Evolutionary conservation across 2,329 filamentous ascomycete genomes (phyloP), one percentile per base, ranked within the genome.

Genomic region (Madurella mycetomatis): DNA sequence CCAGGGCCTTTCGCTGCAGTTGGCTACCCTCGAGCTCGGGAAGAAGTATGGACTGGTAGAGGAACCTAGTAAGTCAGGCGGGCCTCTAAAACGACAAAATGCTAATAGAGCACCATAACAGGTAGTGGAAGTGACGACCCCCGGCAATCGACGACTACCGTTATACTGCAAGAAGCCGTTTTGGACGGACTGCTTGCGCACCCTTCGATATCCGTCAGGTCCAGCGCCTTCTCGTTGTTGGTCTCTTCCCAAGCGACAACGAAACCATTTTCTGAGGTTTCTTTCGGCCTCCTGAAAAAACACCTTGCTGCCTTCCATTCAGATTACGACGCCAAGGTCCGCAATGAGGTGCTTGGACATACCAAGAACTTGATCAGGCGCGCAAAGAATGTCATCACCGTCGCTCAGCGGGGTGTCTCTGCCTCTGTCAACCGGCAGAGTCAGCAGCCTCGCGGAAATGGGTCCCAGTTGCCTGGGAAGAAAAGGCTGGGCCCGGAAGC

Each of bases 241-340:
- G 82, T 90, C 12, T 85, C 86, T 9, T 92, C 90, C 0, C 83
- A 85, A 9, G 83, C 87, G 2, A 86, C 86, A 1, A 90, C 88
- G 2, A 84, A 83, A 49, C 87, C 90, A 1, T 85, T 95, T 49
- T 85, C 85, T 0, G 64, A 71, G 0, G 76, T 74, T 9, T 79
- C 85, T 0, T 75, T 96, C 2, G 68, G 72, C 2, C 77, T 87
- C 12, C 73, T 97, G 2, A 78, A 78, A 50, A 76, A 73, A 34
- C 83, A 89, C 55, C 72, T 97, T 3, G 78, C 81, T 1, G 80
- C 85, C 15, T 83, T 92, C 59, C 87, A 95, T 66, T 83, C 90
- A 2, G 92, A 96, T 59, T 84, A 88, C 0, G 91, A 96, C 66
- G 85, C 92, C 5, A 90, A 92, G 63, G 87, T 92, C 60, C 84